Base-by-base conservation (phyloP, 805 yeast genomes). In the Lipomyces orientalis region DNA sequence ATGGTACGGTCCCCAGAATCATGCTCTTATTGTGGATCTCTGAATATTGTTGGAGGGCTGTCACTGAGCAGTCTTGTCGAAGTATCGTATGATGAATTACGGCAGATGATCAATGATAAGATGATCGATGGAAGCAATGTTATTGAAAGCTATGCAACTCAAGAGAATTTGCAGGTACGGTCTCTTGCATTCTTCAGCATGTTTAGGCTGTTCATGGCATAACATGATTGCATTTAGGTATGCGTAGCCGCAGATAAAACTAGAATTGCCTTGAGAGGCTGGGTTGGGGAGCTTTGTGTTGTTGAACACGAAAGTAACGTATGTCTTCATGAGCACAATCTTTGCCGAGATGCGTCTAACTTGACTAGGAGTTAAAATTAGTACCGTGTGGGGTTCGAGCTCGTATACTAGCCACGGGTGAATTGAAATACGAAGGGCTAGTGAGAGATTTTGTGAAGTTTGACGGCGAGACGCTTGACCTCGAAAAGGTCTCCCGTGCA, bases 361-460 rank as follows among this genome's bases (percentile, higher is more conserved):
- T 19, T 31, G 9, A 25, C n/a, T 12, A 31, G 55, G 64, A 43
- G 25, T 8, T 43, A 6, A 43, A 43, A 19, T 43, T 8, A 14
- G 57, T n/a, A 73, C 71, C 19, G 34, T 72, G 74, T 2, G 74
- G 75, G 9, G 75, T 73, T 46, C 46, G 62, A 16, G 75, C 64
- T 5, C 62, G 65, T 9, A 64, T 71, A 71, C 61, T 71, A 2
- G 34, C 54, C 8, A 60, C 61, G 49, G 73, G 74, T 12, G 39
- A 46, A 25, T 56, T 73, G 9, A 73, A 71, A 34, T 71, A 71
- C 46, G 22, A 60, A 52, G 75, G 74, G 5, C 61, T 73, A 3
- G 64, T 60, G 54, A 71, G 73, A 39, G 72, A 72, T 12, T 67
- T 72, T 54, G 72, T 72, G 54, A 72, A 68, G 52, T 58, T 72